phyloP scores from a whole-genome alignment of 1,284 basidiomycete genomes.

The Trametes pubescens region DNA sequence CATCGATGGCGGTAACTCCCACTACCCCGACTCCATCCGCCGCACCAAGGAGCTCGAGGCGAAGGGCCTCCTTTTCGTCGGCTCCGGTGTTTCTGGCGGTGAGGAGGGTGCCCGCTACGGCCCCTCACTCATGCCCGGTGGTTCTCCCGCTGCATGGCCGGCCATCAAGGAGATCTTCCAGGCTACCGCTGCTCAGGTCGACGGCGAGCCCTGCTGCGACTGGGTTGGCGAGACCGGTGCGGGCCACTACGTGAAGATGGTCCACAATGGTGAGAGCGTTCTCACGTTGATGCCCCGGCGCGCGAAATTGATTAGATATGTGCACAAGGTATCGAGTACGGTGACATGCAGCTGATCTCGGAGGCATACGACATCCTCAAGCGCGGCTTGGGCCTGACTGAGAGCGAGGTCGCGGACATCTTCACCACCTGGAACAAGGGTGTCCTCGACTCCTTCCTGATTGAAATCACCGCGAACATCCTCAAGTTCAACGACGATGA shows the following conservation, averaged over 20 bases:
- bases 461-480: conserved; percentile 97
- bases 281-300: conserved; percentile 30
- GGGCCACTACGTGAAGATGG: conserved; percentile 99
- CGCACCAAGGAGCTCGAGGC: conserved; percentile 92
- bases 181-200: conserved; percentile 94
- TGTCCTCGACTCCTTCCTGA: conserved; percentile 99
- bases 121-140: conserved; percentile 99
- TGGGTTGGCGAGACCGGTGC: conserved; percentile 98
- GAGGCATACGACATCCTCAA: conserved; percentile 99
- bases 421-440: conserved; percentile 97
- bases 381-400: conserved; percentile 87
- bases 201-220: conserved; percentile 98
- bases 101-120: conserved; percentile 99
- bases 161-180: conserved; percentile 99
- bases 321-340: conserved; percentile 91
- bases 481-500: conserved; percentile 97
- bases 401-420: conserved; percentile 90
- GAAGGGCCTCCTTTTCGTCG: conserved; percentile 97
- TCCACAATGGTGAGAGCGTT: conserved; percentile 86
- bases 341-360: conserved; percentile 99
- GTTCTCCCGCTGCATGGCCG: conserved; percentile 94
- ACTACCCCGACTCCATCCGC: conserved; percentile 98
- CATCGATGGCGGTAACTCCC: conserved; percentile 99
- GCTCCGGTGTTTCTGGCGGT: conserved; percentile 99
- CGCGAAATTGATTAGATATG: conserved; percentile 26